Evolutionary conservation across 2,329 filamentous ascomycete genomes (phyloP).

Genomic region (Geosmithia putterillii): DNA sequence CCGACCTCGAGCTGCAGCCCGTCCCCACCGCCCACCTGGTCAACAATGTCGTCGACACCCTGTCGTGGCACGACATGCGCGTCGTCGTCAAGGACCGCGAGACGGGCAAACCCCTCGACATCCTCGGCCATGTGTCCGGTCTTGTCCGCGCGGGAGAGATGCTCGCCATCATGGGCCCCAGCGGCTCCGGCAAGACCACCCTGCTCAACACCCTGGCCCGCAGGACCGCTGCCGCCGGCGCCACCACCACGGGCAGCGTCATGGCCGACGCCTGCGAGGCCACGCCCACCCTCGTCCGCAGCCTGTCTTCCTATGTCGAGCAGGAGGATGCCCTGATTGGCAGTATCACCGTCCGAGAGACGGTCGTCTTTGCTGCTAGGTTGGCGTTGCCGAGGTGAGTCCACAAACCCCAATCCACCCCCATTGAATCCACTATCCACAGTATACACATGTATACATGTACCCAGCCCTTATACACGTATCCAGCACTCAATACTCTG

Average conservation of each 20-base stretch:
- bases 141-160: constrained; percentile 43
- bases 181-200: constrained; percentile 67
- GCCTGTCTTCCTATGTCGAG: constrained; percentile 68
- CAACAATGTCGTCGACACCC: constrained; percentile 50
- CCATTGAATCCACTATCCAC: too few species aligned
- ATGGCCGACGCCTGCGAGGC: constrained; percentile 48
- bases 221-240: constrained; percentile 30
- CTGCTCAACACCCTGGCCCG: constrained; percentile 69
- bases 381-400: constrained; percentile 29
- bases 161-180: constrained; percentile 71
- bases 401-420: too few species aligned
- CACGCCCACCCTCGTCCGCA: constrained; percentile 43
- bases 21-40: constrained; percentile 25
- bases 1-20: constrained; percentile 2
- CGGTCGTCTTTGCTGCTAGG: constrained; percentile 63
- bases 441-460: background rate
- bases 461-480: too few species aligned
- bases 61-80: constrained; percentile 52
- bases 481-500: too few species aligned
- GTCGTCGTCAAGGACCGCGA: constrained; percentile 59
- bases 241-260: constrained; percentile 34
- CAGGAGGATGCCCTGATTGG: constrained; percentile 80
- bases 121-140: constrained; percentile 7
- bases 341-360: constrained; percentile 69
- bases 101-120: constrained; percentile 4